phyloP scores from a whole-genome alignment of 139 green algal genomes.

The Pseudopediastrum boryanum region DNA sequence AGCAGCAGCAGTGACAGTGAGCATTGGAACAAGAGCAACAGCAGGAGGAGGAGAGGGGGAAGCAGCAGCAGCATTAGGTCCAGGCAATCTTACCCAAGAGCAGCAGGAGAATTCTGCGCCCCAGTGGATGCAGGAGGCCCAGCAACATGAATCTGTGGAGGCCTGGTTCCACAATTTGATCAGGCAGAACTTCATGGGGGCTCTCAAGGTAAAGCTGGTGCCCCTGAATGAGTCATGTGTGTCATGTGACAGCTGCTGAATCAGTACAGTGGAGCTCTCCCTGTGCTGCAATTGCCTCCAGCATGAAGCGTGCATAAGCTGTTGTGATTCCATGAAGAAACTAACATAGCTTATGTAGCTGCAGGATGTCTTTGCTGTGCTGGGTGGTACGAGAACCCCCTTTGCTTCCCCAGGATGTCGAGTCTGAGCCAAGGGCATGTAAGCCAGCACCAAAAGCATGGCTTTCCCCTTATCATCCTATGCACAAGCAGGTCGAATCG shows the following conservation, averaged over 20 bases:
- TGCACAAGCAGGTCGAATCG: too few relatives aligned
- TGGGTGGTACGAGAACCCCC: too few relatives aligned
- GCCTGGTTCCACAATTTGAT: slow-evolving; percentile 82
- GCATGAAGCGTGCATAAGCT: too few relatives aligned
- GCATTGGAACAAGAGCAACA: neutral
- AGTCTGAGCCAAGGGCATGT: too few relatives aligned
- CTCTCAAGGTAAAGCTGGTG: slow-evolving; percentile 60
- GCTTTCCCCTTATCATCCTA: too few relatives aligned
- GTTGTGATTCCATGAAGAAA: too few relatives aligned
- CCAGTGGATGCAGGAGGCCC: slow-evolving; percentile 45
- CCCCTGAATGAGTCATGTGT: neutral
- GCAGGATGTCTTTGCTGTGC: neutral
- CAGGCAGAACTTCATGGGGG: slow-evolving; percentile 72
- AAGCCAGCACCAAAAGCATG: too few relatives aligned
- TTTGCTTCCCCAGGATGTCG: too few relatives aligned
- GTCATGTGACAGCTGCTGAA: neutral
- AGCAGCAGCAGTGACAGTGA: slow-evolving; percentile 1
- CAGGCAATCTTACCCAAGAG: neutral
- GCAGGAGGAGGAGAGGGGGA: neutral
- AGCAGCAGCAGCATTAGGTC: neutral
- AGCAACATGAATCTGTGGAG: slow-evolving; percentile 53
- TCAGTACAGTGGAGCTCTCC: too few relatives aligned
- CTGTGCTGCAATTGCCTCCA: too few relatives aligned
- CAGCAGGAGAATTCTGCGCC: slow-evolving; percentile 9
- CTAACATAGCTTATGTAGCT: neutral